A percentile compares a stretch with the other conserved stretches of the same genome.
These are phyloP conservation scores for Fraxinus excelsior DNA, from an alignment of 257 asterid genomes.

Conservation along the genomic window DNA sequence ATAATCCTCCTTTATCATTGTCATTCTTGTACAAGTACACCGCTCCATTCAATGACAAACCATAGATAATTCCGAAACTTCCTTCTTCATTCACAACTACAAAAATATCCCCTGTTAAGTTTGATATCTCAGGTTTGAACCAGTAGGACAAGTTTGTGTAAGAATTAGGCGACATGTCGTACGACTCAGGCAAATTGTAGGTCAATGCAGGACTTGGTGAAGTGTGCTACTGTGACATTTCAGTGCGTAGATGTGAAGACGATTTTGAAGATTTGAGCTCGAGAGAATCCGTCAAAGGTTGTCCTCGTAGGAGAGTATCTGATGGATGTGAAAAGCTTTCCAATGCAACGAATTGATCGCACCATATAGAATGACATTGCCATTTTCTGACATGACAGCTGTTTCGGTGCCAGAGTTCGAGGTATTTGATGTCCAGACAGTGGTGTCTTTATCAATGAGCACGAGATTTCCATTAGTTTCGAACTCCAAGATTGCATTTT, in stretches of 20 bases:
- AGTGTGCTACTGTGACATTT: constrained; percentile 76
- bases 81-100: constrained; percentile 70
- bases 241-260: constrained; percentile 51
- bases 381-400: constrained; percentile 68
- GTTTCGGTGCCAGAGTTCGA: constrained; percentile 42
- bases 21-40: constrained; percentile 77
- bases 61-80: constrained; percentile 78
- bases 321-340: constrained; percentile 84
- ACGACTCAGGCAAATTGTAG: constrained; percentile 54
- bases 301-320: constrained; percentile 87
- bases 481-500: constrained; percentile 70
- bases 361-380: constrained; percentile 66
- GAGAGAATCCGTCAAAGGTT: constrained; percentile 51
- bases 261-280: constrained; percentile 63
- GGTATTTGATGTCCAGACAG: constrained; percentile 83
- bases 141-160: constrained; percentile 64
- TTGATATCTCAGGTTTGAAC: constrained; percentile 81
- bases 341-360: constrained; percentile 47
- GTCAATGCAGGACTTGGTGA: constrained; percentile 71
- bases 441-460: constrained; percentile 46
- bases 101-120: constrained; percentile 66
- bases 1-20: constrained; percentile 52
- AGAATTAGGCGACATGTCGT: constrained; percentile 35
- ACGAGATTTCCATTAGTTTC: constrained; percentile 60
- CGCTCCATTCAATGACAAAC: constrained; percentile 66